phyloP scores from a whole-genome alignment of 345 rosid species.

The Syzygium grande region DNA sequence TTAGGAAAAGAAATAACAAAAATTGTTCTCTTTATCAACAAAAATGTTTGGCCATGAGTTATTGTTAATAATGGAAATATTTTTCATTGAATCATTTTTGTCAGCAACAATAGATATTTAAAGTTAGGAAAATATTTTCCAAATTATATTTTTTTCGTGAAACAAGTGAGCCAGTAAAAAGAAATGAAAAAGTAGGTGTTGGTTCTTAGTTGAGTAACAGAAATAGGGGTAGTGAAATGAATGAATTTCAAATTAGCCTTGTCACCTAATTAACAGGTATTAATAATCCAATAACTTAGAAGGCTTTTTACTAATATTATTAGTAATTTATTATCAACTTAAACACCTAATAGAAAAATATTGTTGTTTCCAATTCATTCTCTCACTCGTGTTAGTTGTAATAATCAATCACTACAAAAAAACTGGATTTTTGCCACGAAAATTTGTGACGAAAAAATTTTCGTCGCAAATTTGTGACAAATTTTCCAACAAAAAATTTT shows the following conservation, averaged over 20 bases:
- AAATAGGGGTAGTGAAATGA: not conserved
- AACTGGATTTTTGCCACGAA: too few relatives aligned
- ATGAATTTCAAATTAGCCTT: not conserved
- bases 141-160: not conserved
- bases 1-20: not conserved
- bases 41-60: not conserved
- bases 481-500: too few relatives aligned
- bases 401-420: too few relatives aligned
- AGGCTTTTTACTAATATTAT: not conserved
- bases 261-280: not conserved
- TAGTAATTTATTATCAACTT: not conserved
- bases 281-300: not conserved
- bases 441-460: too few relatives aligned
- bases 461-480: too few relatives aligned
- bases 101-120: not conserved
- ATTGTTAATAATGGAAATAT: not conserved
- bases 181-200: not conserved
- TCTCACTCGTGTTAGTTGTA: not conserved
- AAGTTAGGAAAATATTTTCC: not conserved
- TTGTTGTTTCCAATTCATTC: not conserved
- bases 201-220: not conserved
- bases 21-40: not conserved
- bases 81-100: not conserved
- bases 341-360: not conserved
- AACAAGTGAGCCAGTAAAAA: not conserved